Evolutionary conservation across 805 yeast genomes (phyloP).

Genomic region (Yarrowia sp.): DNA sequence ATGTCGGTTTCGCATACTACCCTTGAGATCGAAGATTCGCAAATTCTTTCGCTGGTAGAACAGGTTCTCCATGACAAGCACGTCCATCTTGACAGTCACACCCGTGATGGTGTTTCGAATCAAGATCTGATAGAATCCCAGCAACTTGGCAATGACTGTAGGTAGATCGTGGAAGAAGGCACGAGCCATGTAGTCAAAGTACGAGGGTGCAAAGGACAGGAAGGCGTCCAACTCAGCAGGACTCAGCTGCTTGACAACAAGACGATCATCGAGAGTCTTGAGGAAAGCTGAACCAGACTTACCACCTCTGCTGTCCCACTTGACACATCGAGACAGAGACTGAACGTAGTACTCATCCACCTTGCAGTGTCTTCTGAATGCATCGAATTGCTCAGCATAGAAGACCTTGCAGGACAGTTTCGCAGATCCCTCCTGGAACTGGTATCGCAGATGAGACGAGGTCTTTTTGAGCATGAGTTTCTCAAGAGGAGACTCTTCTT

Average conservation of each 20-base stretch:
- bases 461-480: slow-evolving; percentile 76
- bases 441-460: slow-evolving; percentile 90
- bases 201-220: slow-evolving; percentile 93
- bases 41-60: slow-evolving; percentile 83
- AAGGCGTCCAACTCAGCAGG: slow-evolving; percentile 91
- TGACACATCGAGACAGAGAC: slow-evolving; percentile 88
- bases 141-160: slow-evolving; percentile 90
- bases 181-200: slow-evolving; percentile 94
- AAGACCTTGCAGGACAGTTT: slow-evolving; percentile 90
- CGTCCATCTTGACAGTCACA: slow-evolving; percentile 82
- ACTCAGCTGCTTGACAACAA: slow-evolving; percentile 86
- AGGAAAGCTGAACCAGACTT: slow-evolving; percentile 94
- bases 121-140: slow-evolving; percentile 94
- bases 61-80: slow-evolving; percentile 92
- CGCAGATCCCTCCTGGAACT: slow-evolving; percentile 84
- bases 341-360: slow-evolving; percentile 78
- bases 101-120: slow-evolving; percentile 80
- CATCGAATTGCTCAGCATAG: slow-evolving; percentile 96
- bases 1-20: slow-evolving; percentile 96
- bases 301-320: slow-evolving; percentile 97
- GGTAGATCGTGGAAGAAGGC: slow-evolving; percentile 94
- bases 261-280: slow-evolving; percentile 88
- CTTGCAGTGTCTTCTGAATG: slow-evolving; percentile 84
- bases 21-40: slow-evolving; percentile 92
- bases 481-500: slow-evolving; percentile 55